Percentiles rank a stretch among this genome's conserved stretches.
Evolutionary conservation across 106 monocot species (phyloP).

Genomic region (Vanilla planifolia): DNA sequence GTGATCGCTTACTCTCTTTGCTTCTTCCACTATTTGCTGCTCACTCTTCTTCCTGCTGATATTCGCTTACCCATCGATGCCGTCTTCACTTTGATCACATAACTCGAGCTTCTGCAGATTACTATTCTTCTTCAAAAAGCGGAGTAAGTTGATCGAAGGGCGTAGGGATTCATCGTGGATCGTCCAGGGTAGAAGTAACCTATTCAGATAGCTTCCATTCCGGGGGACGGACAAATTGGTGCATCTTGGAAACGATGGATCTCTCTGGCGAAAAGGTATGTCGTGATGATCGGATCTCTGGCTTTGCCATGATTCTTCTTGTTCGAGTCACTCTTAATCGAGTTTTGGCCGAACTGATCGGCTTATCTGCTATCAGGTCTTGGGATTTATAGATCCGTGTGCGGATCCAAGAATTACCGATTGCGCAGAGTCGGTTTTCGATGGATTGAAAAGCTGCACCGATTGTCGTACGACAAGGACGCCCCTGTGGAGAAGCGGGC

Average conservation of each 20-base stretch:
- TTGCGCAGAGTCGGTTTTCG: neutral
- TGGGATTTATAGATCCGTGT: conserved; percentile 19
- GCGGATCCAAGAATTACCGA: neutral
- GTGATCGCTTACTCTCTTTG: no score
- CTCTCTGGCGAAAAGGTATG: conserved; percentile 16
- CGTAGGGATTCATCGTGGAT: no score
- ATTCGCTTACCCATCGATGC: no score
- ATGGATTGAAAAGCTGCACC: conserved; percentile 14
- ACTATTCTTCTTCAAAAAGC: no score
- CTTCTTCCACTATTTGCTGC: no score
- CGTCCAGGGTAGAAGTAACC: no score
- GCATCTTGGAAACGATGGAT: conserved; percentile 12
- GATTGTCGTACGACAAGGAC: conserved; percentile 23
- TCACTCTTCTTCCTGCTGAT: no score
- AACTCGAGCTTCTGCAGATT: no score
- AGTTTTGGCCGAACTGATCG: neutral
- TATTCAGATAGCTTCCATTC: no score
- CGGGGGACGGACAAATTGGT: no score
- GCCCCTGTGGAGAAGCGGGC: conserved; percentile 25
- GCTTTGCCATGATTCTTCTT: neutral
- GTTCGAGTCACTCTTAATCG: neutral
- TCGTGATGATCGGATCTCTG: neutral
- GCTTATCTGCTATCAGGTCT: conserved; percentile 13
- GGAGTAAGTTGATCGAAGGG: no score
- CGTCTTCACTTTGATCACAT: no score